These are phyloP conservation scores for Alternaria arborescens DNA, from an alignment of 2,329 filamentous ascomycete genomes.

Conservation along the genomic window DNA sequence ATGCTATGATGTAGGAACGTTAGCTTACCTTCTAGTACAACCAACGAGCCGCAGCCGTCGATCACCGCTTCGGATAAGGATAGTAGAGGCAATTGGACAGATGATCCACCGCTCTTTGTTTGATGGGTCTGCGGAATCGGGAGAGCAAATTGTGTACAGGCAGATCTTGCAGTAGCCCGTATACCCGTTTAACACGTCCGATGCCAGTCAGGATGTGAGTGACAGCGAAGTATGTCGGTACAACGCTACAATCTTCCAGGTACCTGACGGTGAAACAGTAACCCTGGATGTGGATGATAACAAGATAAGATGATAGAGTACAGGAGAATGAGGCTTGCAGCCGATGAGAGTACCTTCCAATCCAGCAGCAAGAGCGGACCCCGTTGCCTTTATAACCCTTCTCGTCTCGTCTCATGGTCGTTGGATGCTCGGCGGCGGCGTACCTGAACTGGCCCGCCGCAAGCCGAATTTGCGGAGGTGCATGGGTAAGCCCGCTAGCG, in stretches of 20 bases:
- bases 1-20: slow-evolving; percentile 1
- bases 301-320: slow-evolving; percentile 13
- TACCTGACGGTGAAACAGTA: slow-evolving; percentile 16
- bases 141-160: background rate
- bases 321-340: background rate
- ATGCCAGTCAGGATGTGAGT: slow-evolving; percentile 8
- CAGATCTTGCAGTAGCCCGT: slow-evolving; percentile 8
- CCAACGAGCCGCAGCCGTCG: slow-evolving; percentile 12
- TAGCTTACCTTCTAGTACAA: slow-evolving; percentile 8
- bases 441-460: slow-evolving; percentile 26
- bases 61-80: slow-evolving; percentile 16
- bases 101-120: slow-evolving; percentile 40
- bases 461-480: slow-evolving; percentile 21
- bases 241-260: slow-evolving; percentile 28
- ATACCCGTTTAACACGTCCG: background rate
- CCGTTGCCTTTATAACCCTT: slow-evolving; percentile 8
- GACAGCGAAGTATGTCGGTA: slow-evolving; percentile 12
- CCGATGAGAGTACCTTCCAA: background rate
- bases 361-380: background rate
- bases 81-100: slow-evolving; percentile 42
- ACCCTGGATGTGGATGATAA: slow-evolving; percentile 1
- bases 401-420: slow-evolving; percentile 3
- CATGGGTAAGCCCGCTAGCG: slow-evolving; percentile 19
- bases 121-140: slow-evolving; percentile 13
- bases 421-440: slow-evolving; percentile 12